Evolutionary conservation across 345 rosid genomes (phyloP).

Genomic region (Laguncularia racemosa): DNA sequence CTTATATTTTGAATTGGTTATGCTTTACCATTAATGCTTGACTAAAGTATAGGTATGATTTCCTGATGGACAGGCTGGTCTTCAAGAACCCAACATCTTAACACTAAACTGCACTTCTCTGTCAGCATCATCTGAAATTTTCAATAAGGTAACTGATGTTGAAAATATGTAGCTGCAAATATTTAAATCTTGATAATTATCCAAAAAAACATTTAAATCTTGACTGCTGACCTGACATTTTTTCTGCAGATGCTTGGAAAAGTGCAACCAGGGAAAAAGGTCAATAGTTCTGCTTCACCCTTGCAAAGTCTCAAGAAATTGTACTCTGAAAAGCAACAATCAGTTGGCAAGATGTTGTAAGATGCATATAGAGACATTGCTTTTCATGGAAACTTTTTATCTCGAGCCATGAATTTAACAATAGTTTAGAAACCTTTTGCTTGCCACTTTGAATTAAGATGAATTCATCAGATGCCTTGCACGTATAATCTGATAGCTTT

Average conservation of each 20-base stretch:
- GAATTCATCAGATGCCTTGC: not conserved
- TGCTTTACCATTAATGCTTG: not conserved
- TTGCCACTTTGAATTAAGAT: not conserved
- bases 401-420: not conserved
- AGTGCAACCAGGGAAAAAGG: slow-evolving; percentile 26
- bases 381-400: not conserved
- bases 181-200: not conserved
- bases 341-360: slow-evolving; percentile 57
- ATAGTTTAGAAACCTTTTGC: not conserved
- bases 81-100: slow-evolving; percentile 47
- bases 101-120: slow-evolving; percentile 66
- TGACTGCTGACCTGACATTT: slow-evolving; percentile 16
- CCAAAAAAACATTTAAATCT: too few species aligned
- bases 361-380: slow-evolving; percentile 12
- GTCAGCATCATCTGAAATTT: slow-evolving; percentile 55
- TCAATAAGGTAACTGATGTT: slow-evolving; percentile 53
- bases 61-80: slow-evolving; percentile 32
- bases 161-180: not conserved
- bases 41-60: slow-evolving; percentile 1
- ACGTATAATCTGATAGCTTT: not conserved
- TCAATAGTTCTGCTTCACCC: slow-evolving; percentile 33
- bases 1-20: not conserved
- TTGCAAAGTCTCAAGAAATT: slow-evolving; percentile 53
- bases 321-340: slow-evolving; percentile 48
- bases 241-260: slow-evolving; percentile 45